Base-by-base conservation (phyloP, 1,284 basidiomycete genomes). In the Xerocomus nothofagi region DNA sequence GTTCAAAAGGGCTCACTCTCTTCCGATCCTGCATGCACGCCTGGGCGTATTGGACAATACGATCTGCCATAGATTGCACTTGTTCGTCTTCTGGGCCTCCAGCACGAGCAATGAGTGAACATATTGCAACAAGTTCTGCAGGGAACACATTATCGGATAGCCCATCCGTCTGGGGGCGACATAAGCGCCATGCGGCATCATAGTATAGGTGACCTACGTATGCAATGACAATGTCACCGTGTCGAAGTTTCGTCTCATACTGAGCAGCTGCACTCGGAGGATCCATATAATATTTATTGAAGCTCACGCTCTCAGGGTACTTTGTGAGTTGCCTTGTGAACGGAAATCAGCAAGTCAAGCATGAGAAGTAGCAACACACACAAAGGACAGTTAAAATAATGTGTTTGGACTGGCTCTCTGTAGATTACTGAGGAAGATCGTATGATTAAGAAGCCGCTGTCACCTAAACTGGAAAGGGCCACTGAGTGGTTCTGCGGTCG, bases 91-190 rank as follows among this genome's bases (percentile, higher is more conserved):
- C 86, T 3, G 78, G 56, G 8, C 73, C 79, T 8, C 73, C 75
- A 36, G 75, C 67, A 37, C 86, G 77, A 18, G 80, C 74, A 12
- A 84, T 78, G 2, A 89, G 72, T 0, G 80, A 75, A 59, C 84
- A 84, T 45, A 92, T 83, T 27, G 81, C 74, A 30, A 80, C 71
- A 53, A 91, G 76, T 61, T 93, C 88, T 11, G 79, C 69, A 7
- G 82, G 76, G 58, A 87, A 91, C 21, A 94, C 88, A 61, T 95
- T 95, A 65, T 95, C 93, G 30, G 87, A 84, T 39, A 93, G 72
- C 2, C 92, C 92, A 61, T 95, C 92, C 18, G 92, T 94, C 82
- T 91, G 71, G 55, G 44, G 65, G 56, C 27, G 66, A 34, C 24
- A 51, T 60, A 40, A 48, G 42, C 12, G 17, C 7, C 41, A n/a